A percentile compares a stretch with the other conserved stretches of the same genome.
Conservation (phyloP, 371 early-diverging fungal species). For the Saksenaea oblongispora region DNA sequence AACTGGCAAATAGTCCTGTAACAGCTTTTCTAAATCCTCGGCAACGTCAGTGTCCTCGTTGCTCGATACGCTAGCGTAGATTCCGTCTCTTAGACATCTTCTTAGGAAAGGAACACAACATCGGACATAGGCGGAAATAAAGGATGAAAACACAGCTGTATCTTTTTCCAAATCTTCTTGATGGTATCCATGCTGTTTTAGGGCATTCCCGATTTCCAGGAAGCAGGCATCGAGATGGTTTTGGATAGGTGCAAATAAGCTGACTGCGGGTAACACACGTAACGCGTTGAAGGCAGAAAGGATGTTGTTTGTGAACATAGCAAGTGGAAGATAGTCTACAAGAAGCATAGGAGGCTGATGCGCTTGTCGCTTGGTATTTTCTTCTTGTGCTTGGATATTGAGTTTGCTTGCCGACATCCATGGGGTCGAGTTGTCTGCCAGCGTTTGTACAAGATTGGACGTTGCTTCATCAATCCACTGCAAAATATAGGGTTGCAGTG, state of each 20-base stretch:
- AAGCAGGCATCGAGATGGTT: conserved; percentile 39
- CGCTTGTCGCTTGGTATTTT: conserved; percentile 12
- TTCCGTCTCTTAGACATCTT: conserved; percentile 44
- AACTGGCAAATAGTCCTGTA: conserved; percentile 23
- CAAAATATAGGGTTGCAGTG: conserved; percentile 58
- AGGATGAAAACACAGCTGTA: conserved; percentile 27
- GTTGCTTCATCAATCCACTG: conserved; percentile 52
- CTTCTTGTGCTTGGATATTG: background rate
- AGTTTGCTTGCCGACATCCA: conserved; percentile 52
- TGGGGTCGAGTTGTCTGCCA: conserved; percentile 36
- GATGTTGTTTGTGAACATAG: conserved; percentile 69
- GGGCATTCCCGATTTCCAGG: conserved; percentile 36
- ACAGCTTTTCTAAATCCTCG: conserved; percentile 24
- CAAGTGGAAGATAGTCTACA: conserved; percentile 71
- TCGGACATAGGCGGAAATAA: conserved; percentile 39
- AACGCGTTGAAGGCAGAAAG: conserved; percentile 68
- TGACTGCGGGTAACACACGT: conserved; percentile 62
- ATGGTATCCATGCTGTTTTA: conserved; percentile 48
- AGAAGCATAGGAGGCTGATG: conserved; percentile 57
- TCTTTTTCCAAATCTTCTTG: conserved; percentile 22
- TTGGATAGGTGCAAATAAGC: conserved; percentile 20
- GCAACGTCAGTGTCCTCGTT: conserved; percentile 9
- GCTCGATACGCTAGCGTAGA: conserved; percentile 34
- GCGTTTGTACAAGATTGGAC: conserved; percentile 37
- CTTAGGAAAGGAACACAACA: conserved; percentile 49